Percentiles rank a stretch among this genome's conserved stretches.
Evolutionary conservation across 2,329 filamentous ascomycete species (phyloP).

Genomic region (Sphaerulina populicola): DNA sequence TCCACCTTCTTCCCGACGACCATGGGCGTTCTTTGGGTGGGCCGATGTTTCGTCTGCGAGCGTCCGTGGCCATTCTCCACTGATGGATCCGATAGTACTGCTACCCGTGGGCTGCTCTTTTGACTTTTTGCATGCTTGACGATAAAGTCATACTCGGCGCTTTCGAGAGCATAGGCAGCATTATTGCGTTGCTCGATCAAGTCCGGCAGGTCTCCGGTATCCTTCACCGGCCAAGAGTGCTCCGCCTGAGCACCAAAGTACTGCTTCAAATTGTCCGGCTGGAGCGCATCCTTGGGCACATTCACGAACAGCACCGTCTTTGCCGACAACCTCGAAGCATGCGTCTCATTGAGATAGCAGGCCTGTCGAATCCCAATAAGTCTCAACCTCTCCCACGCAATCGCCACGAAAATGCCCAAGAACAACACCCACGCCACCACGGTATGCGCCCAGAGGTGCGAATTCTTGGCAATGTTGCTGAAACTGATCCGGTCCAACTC

Average conservation of each 20-base stretch:
- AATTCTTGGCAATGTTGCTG: constrained; percentile 37
- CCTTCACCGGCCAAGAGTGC: constrained; percentile 39
- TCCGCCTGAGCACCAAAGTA: constrained; percentile 35
- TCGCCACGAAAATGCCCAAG: constrained; percentile 34
- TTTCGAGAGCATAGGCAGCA: constrained; percentile 38
- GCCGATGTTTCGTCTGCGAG: constrained; percentile 38
- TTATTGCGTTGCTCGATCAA: constrained; percentile 40
- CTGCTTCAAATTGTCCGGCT: constrained; percentile 26
- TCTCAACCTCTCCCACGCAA: constrained; percentile 41
- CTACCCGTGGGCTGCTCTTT: constrained; percentile 5
- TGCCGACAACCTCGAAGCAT: constrained; percentile 40
- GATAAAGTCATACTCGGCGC: constrained; percentile 39
- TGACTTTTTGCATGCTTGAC: constrained; percentile 28
- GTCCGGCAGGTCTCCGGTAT: constrained; percentile 39
- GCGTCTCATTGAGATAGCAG: constrained; percentile 39
- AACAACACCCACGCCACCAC: constrained; percentile 39
- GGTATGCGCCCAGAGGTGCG: constrained; percentile 41
- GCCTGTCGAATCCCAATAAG: constrained; percentile 44
- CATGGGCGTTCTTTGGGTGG: constrained; percentile 60
- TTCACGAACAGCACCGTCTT: constrained; percentile 44
- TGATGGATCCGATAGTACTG: neutral
- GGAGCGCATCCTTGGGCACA: constrained; percentile 34
- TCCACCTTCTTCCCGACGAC: constrained; percentile 79
- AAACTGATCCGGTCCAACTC: constrained; percentile 31
- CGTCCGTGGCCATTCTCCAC: constrained; percentile 19